phyloP scores from a whole-genome alignment of 371 early-diverging fungal species.

The Rhizopus microsporus region DNA sequence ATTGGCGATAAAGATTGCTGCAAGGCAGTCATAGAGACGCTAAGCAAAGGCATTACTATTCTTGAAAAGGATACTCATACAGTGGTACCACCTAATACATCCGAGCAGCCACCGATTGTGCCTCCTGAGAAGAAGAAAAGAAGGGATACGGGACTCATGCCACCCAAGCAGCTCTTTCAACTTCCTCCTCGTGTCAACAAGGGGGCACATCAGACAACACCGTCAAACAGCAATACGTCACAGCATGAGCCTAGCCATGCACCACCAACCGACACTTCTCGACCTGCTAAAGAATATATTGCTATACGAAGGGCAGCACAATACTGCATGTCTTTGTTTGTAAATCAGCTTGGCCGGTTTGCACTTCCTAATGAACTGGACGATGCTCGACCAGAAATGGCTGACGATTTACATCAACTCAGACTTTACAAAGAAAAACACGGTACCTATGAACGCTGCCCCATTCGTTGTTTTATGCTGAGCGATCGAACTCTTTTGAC shows the following conservation, averaged over 20 bases:
- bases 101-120: conserved; percentile 4
- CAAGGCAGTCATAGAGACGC: conserved; percentile 65
- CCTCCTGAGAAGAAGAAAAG: conserved; percentile 46
- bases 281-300: conserved; percentile 44
- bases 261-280: background rate
- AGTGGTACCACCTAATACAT: conserved; percentile 5
- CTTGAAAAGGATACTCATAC: conserved; percentile 51
- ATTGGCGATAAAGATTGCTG: conserved; percentile 70
- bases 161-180: conserved; percentile 51
- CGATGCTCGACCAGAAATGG: conserved; percentile 54
- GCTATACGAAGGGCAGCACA: conserved; percentile 78
- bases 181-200: conserved; percentile 43
- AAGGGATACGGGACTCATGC: conserved; percentile 47
- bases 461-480: conserved; percentile 66
- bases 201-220: conserved; percentile 10
- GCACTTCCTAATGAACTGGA: conserved; percentile 58
- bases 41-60: conserved; percentile 71
- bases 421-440: conserved; percentile 12
- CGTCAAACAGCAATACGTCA: conserved; percentile 3
- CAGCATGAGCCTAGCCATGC: background rate
- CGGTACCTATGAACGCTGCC: conserved; percentile 8
- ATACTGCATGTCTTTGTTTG: conserved; percentile 68
- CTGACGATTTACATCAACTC: conserved; percentile 51
- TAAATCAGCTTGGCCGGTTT: conserved; percentile 72
- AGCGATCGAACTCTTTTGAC: conserved; percentile 70